These are phyloP conservation scores for Nakazawaea sp. DNA, from an alignment of 805 yeast genomes.

Conservation along the genomic window DNA sequence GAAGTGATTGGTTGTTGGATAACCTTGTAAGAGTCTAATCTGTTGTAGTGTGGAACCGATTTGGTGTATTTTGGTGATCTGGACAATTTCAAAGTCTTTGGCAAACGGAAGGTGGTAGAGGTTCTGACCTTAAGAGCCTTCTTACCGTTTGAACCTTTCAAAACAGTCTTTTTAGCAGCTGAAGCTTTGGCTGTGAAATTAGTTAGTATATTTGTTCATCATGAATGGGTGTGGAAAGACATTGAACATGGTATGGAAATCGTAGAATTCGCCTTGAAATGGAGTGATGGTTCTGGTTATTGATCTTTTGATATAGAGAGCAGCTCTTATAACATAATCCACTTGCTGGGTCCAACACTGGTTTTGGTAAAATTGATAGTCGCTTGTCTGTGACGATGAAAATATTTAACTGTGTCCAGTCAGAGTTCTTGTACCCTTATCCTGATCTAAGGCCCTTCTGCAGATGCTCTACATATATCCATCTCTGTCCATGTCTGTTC, in stretches of 20 bases:
- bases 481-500: background rate
- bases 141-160: constrained; percentile 91
- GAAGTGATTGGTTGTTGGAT: constrained; percentile 93
- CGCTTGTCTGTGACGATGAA: too few species aligned
- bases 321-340: too few species aligned
- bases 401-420: too few species aligned
- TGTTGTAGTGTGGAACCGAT: constrained; percentile 95
- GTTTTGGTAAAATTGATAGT: too few species aligned
- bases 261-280: too few species aligned
- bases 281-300: too few species aligned
- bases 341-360: too few species aligned
- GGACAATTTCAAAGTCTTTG: constrained; percentile 92
- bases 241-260: too few species aligned
- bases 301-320: too few species aligned
- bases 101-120: constrained; percentile 90
- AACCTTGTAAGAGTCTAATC: constrained; percentile 93
- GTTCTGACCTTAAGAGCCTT: constrained; percentile 93
- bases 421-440: too few species aligned
- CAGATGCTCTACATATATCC: background rate
- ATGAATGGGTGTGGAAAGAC: too few species aligned
- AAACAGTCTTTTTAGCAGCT: constrained; percentile 97
- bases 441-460: background rate
- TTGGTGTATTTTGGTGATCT: constrained; percentile 95
- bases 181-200: constrained; percentile 74
- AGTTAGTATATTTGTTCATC: too few species aligned